Conservation (phyloP, 2,329 filamentous ascomycete species). For the Myriosclerotinia duriaeana region DNA sequence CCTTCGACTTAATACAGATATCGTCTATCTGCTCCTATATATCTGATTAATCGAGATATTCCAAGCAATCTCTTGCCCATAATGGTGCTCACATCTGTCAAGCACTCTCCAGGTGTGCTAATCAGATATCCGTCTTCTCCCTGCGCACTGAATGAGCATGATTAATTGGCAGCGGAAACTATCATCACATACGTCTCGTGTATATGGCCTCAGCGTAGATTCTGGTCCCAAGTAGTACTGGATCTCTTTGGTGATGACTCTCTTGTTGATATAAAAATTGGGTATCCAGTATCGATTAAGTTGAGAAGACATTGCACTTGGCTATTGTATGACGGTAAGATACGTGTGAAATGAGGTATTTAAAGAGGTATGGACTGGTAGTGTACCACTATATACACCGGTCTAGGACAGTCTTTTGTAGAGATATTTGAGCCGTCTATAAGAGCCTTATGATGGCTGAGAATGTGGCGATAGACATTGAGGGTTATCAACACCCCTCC, state of each 20-base stretch:
- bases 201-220: slow-evolving; percentile 57
- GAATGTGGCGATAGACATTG: slow-evolving; percentile 13
- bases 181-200: slow-evolving; percentile 50
- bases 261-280: slow-evolving; percentile 59
- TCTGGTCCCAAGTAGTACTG: slow-evolving; percentile 59
- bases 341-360: neutral
- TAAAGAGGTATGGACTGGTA: slow-evolving; percentile 27
- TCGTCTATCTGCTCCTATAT: slow-evolving; percentile 62
- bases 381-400: slow-evolving; percentile 1
- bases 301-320: slow-evolving; percentile 39
- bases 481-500: neutral
- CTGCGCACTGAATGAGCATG: slow-evolving; percentile 41
- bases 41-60: slow-evolving; percentile 24
- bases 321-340: slow-evolving; percentile 26
- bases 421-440: slow-evolving; percentile 2
- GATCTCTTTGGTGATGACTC: slow-evolving; percentile 58
- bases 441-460: slow-evolving; percentile 12
- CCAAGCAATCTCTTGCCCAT: neutral
- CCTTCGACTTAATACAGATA: slow-evolving; percentile 58
- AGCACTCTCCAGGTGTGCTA: slow-evolving; percentile 55
- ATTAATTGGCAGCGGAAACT: slow-evolving; percentile 32
- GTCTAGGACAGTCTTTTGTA: slow-evolving; percentile 11
- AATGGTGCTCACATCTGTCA: slow-evolving; percentile 55
- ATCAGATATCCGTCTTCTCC: slow-evolving; percentile 63
- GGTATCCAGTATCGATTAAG: slow-evolving; percentile 64